Evolutionary conservation across 2,329 filamentous ascomycete genomes (phyloP).

Genomic region (Ceratocystiopsis minuta): DNA sequence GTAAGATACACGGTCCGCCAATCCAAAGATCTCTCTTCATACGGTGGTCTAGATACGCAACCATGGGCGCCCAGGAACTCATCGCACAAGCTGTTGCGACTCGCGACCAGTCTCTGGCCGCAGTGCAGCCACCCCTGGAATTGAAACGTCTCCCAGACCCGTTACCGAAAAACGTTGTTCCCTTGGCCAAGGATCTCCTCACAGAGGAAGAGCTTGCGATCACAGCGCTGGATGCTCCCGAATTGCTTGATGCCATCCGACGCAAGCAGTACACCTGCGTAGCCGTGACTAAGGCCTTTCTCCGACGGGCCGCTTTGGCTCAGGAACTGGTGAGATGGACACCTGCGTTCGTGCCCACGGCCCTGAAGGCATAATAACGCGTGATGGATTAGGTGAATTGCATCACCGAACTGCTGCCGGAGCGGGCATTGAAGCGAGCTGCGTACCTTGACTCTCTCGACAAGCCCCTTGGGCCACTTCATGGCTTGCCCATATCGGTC

Average conservation of each 20-base stretch:
- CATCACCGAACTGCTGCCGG: constrained; percentile 22
- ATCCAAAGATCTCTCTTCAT: too few species aligned
- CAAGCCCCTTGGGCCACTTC: constrained; percentile 17
- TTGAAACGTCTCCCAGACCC: background rate
- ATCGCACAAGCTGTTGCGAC: background rate
- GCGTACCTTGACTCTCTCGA: constrained; percentile 16
- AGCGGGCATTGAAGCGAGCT: constrained; percentile 15
- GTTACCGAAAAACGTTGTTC: background rate
- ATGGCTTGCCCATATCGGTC: constrained; percentile 21
- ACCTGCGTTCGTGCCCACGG: too few species aligned
- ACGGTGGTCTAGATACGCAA: too few species aligned
- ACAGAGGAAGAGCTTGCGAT: constrained; percentile 1
- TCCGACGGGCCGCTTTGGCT: constrained; percentile 2
- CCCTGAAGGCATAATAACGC: background rate
- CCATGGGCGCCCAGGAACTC: background rate
- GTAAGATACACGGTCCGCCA: too few species aligned
- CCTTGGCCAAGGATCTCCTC: background rate
- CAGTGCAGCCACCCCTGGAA: background rate
- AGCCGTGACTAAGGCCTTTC: background rate
- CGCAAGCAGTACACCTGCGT: background rate
- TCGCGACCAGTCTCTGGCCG: background rate
- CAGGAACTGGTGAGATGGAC: constrained; percentile 3
- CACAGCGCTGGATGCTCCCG: background rate
- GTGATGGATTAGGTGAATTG: constrained; percentile 6
- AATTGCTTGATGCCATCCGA: background rate